Conservation (phyloP, 2,329 filamentous ascomycete genomes). For the Plenodomus lindquistii region DNA sequence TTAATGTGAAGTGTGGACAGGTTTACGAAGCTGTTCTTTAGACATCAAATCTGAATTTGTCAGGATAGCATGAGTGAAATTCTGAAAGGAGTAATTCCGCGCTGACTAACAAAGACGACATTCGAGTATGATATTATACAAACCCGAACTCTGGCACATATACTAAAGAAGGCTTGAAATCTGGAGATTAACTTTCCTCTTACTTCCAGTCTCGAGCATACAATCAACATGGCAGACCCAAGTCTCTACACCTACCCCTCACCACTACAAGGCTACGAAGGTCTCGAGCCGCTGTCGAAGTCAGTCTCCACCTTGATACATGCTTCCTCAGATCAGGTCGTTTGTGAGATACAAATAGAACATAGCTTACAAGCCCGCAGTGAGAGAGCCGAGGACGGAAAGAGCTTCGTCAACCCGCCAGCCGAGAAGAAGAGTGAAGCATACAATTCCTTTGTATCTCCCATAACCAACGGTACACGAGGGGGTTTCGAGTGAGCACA, state of each 20-base stretch:
- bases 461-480: conserved; percentile 66
- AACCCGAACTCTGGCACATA: background rate
- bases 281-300: conserved; percentile 59
- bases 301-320: conserved; percentile 15
- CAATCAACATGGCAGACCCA: conserved; percentile 44
- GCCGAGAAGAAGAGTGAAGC: conserved; percentile 65
- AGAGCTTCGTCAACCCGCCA: conserved; percentile 72
- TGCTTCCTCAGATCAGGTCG: background rate
- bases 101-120: conserved; percentile 29
- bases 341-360: too few relatives aligned
- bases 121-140: background rate
- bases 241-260: conserved; percentile 57
- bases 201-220: too few relatives aligned
- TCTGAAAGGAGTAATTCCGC: conserved; percentile 25
- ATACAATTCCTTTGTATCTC: conserved; percentile 70
- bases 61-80: background rate
- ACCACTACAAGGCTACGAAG: conserved; percentile 62
- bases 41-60: background rate
- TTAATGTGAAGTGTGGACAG: too few relatives aligned
- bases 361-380: conserved; percentile 39
- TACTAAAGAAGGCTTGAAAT: background rate
- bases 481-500: conserved; percentile 71
- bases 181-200: background rate
- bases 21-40: too few relatives aligned
- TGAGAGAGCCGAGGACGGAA: conserved; percentile 71